Evolutionary conservation across 768 basidiomycete genomes (phyloP).

Genomic region (Mycena latifolia): DNA sequence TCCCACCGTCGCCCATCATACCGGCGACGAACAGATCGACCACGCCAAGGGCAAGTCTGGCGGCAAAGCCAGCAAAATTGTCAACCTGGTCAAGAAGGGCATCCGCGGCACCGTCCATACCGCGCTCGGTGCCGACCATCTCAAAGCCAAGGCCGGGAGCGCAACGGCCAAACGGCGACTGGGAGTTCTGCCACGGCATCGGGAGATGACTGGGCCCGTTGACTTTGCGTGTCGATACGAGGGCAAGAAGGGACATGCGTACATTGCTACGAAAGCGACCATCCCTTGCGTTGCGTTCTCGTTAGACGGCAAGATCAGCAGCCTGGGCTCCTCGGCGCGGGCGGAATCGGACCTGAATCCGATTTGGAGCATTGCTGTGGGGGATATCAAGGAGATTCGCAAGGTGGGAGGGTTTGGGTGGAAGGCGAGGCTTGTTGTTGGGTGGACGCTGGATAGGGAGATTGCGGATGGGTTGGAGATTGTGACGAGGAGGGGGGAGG

Average conservation of each 20-base stretch:
- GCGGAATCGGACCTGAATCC: slow-evolving; percentile 20
- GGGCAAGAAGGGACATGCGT: slow-evolving; percentile 22
- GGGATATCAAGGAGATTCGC: slow-evolving; percentile 46
- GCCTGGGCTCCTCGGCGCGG: slow-evolving; percentile 19
- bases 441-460: slow-evolving; percentile 45
- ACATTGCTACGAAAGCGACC: slow-evolving; percentile 23
- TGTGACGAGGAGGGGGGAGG: too few relatives aligned
- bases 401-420: slow-evolving; percentile 53
- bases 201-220: slow-evolving; percentile 23
- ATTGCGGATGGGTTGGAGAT: slow-evolving; percentile 48
- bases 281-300: too few relatives aligned
- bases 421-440: slow-evolving; percentile 53
- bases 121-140: slow-evolving; percentile 22
- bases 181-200: too few relatives aligned
- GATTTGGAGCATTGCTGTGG: slow-evolving; percentile 45
- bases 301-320: slow-evolving; percentile 16
- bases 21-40: too few relatives aligned
- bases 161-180: slow-evolving; percentile 19
- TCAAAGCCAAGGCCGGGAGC: slow-evolving; percentile 28
- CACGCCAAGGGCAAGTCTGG: slow-evolving; percentile 21
- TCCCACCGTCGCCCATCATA: slow-evolving; percentile 19
- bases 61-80: slow-evolving; percentile 22
- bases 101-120: slow-evolving; percentile 23
- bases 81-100: slow-evolving; percentile 21
- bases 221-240: slow-evolving; percentile 29